Evolutionary conservation across 192 early-diverging fungal genomes (phyloP), one percentile per base, ranked within the genome.

Genomic region (Oehlia diaphana): DNA sequence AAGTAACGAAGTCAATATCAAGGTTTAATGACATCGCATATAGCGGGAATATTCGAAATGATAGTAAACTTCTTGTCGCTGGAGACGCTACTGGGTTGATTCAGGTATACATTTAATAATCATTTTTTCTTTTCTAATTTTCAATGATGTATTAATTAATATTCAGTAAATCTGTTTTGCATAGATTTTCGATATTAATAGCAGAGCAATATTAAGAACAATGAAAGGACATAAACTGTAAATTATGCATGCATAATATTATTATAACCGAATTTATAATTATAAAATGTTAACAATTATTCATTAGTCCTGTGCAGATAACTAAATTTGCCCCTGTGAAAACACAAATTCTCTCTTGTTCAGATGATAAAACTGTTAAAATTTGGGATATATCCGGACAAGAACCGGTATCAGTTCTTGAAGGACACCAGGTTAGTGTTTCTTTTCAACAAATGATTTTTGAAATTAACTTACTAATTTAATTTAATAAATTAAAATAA

Each of bases 301-400:
- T 66, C 9, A 26, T 73, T 58, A 93, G 91, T 58, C 92, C 96
- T 33, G 94, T 96, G 14, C 95, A 94, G 74, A 88, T 95, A 9
- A 88, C 95, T 9, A 87, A 89, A 76, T 99, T 99, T 80, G 90
- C 93, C 37, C 88, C 92, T 1, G 67, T 31, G 33, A 90, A 93
- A 85, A 92, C 92, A 72, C 90, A 95, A 72, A 89, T 99, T 49
- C 72, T 98, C 76, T 95, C 95, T 13, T 94, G 90, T 39, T 94
- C 94, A 7, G 97, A 98, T 81, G 98, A 99, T 82, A 91, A 90
- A 78, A 96, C 97, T 8, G 95, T 98, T 50, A 86, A 91, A 65
- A 81, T 98, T 50, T 99, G 96, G 96, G 98, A 99, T 83, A 93
- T 99, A 76, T 91, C 98, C 37, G 92, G 90, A 49, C 91, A 96